A percentile compares a stretch with the other conserved stretches of the same genome.
Evolutionary conservation across 345 rosid species (phyloP).

Genomic region (Firmiana major): DNA sequence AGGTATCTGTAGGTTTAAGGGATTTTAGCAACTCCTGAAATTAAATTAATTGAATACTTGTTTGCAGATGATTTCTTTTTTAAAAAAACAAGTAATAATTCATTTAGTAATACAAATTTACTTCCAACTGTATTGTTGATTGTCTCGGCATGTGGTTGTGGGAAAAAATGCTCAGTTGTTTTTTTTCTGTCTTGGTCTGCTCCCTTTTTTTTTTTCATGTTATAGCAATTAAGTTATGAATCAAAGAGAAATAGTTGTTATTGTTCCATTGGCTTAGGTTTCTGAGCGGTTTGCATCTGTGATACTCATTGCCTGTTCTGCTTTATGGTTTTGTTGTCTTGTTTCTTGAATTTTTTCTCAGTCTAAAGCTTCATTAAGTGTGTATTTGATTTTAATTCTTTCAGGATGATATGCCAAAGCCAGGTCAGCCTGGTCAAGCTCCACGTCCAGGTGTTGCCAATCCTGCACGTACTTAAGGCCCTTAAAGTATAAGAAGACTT

Average conservation of each 20-base stretch:
- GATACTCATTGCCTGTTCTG: background rate
- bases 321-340: background rate
- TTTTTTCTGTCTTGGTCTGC: no score
- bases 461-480: conserved; percentile 40
- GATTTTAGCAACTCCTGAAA: background rate
- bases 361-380: background rate
- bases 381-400: background rate
- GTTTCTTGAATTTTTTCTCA: background rate
- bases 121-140: background rate
- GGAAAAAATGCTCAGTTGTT: no score
- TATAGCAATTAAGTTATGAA: background rate
- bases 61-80: background rate
- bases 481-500: background rate
- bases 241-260: background rate
- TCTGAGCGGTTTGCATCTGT: background rate
- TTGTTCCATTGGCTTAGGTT: background rate
- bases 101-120: background rate
- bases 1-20: background rate
- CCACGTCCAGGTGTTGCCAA: conserved; percentile 50
- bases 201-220: background rate
- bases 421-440: conserved; percentile 66
- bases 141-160: background rate
- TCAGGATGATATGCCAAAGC: conserved; percentile 61
- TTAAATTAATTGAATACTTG: no score
- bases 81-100: background rate